A percentile compares a stretch with the other conserved stretches of the same genome.
Evolutionary conservation across 495 filamentous ascomycete species (phyloP).

Genomic region (Hyaloscypha bicolor): DNA sequence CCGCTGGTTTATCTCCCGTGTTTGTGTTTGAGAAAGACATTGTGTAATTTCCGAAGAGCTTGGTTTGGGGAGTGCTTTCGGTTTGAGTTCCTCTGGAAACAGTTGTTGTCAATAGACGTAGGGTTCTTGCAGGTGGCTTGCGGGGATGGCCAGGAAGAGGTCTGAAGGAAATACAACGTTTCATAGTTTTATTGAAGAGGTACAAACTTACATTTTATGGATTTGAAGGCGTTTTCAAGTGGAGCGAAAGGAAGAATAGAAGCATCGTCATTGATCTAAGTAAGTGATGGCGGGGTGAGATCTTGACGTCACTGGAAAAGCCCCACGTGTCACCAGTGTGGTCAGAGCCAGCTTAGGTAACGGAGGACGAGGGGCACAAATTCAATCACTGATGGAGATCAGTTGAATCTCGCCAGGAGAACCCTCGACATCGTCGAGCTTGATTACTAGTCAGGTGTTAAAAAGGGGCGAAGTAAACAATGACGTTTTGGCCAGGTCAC

Average conservation of each 20-base stretch:
- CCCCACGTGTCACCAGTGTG: neutral
- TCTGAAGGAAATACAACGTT: neutral
- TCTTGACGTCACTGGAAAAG: constrained; percentile 3
- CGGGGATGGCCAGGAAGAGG: neutral
- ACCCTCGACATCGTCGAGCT: neutral
- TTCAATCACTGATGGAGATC: neutral
- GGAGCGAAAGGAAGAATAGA: neutral
- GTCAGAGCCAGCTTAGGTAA: neutral
- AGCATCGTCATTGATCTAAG: neutral
- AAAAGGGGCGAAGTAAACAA: neutral
- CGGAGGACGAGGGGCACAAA: neutral
- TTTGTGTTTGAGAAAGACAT: constrained; percentile 52
- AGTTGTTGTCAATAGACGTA: constrained; percentile 3
- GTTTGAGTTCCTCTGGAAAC: constrained; percentile 2
- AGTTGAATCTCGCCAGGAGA: too few species aligned
- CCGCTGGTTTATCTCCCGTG: constrained; percentile 58
- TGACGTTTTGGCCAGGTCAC: neutral
- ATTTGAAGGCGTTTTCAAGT: neutral
- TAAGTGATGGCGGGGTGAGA: neutral
- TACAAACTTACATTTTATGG: constrained; percentile 6
- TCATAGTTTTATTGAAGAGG: neutral
- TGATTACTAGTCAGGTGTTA: neutral
- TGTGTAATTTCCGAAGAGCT: constrained; percentile 10
- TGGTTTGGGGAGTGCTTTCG: neutral
- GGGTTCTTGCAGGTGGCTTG: neutral